phyloP scores from a whole-genome alignment of 352 stramenopile species.

The Saprolegnia diclina region DNA sequence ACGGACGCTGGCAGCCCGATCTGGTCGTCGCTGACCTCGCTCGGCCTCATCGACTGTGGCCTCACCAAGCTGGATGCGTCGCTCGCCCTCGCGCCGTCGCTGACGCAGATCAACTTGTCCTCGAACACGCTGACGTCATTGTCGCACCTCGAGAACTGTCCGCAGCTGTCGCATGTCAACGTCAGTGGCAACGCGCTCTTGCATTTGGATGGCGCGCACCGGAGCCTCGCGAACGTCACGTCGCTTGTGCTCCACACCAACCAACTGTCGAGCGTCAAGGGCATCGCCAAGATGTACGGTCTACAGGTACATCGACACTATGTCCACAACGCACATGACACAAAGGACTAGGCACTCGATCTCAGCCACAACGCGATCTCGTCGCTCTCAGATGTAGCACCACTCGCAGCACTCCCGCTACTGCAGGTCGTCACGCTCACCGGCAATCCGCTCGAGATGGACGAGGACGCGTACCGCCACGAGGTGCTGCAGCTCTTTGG shows the following conservation, averaged over 20 bases:
- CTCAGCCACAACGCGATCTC: not conserved
- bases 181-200: not conserved
- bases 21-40: conserved; percentile 1
- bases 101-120: conserved; percentile 6
- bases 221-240: conserved; percentile 12
- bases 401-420: conserved; percentile 2
- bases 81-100: not conserved
- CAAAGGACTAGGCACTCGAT: not conserved
- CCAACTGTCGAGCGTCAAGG: not conserved
- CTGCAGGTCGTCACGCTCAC: not conserved
- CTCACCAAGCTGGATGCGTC: conserved; percentile 13
- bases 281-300: conserved; percentile 17
- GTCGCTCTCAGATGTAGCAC: not conserved
- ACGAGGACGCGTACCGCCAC: conserved; percentile 3
- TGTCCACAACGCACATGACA: no score
- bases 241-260: conserved; percentile 1
- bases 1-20: not conserved
- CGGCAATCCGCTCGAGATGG: conserved; percentile 10
- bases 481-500: conserved; percentile 6
- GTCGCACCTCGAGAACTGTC: conserved; percentile 16
- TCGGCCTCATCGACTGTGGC: conserved; percentile 1
- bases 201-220: conserved; percentile 4
- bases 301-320: not conserved
- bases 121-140: conserved; percentile 9
- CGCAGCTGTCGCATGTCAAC: conserved; percentile 11